Conservation (phyloP, 192 early-diverging fungal species). For the Gonapodya sp. region DNA sequence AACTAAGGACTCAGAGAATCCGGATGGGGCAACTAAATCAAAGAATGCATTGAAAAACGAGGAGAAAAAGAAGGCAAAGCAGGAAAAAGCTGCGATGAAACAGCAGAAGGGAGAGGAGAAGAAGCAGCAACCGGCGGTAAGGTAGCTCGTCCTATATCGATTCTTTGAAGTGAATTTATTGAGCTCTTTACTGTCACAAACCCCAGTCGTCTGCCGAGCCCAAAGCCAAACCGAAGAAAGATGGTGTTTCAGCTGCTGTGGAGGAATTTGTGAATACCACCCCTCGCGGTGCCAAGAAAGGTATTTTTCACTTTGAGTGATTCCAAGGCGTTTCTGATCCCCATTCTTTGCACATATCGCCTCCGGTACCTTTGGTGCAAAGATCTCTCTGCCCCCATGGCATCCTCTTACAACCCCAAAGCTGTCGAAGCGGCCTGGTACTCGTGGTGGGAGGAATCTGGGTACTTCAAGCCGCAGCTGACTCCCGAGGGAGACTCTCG, state of each 20-base stretch:
- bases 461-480: conserved; percentile 70
- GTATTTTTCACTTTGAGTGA: conserved; percentile 17
- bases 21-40: background rate
- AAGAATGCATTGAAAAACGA: conserved; percentile 45
- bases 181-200: background rate
- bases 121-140: conserved; percentile 13
- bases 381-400: conserved; percentile 68
- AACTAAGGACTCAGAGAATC: background rate
- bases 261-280: conserved; percentile 71
- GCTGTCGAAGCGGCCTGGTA: conserved; percentile 96
- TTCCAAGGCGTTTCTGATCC: conserved; percentile 7
- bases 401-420: conserved; percentile 71
- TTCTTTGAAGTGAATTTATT: background rate
- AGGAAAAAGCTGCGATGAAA: conserved; percentile 85
- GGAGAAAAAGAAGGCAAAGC: conserved; percentile 87
- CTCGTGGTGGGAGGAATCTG: conserved; percentile 92
- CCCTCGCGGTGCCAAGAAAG: conserved; percentile 80
- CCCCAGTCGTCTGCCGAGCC: conserved; percentile 9
- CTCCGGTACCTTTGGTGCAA: background rate
- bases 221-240: conserved; percentile 47
- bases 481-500: background rate
- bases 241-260: conserved; percentile 36
- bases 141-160: background rate
- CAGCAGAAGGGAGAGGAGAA: conserved; percentile 34
- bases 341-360: background rate